Base-by-base conservation (phyloP, 140 eudicot genomes). In the Cichorium intybus region DNA sequence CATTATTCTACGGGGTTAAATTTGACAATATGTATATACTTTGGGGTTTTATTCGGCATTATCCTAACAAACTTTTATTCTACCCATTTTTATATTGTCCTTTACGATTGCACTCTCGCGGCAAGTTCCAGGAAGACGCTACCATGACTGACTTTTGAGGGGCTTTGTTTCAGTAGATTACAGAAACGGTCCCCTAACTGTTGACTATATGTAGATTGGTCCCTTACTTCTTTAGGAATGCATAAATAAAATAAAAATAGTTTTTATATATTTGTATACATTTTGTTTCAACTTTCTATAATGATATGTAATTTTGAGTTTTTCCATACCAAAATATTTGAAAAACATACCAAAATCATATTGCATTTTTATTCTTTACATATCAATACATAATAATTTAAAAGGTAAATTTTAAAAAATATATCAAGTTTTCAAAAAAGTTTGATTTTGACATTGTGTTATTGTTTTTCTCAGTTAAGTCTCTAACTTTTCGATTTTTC, bases 41-140 rank as follows among this genome's bases (percentile, higher is more conserved):
- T 28, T 56, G 23, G 62, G 62, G 41, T 2, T 28, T 56, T 27
- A 9, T 5, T 56, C 3, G 24, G 8, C 62, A 27, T 28, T 16
- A 3, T 11, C 24, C n/a, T 28, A 28, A 56, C 62, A 28, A 56
- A 56, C 62, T 8, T 12, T 15, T 56, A 53, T 53, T 53, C 31
- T 53, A 53, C 33, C 31, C 11, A 21, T 53, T 21, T 51, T 21
- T 21, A 1, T 23, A 52, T 52, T 12, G 59, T 52, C 59, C 26
- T 52, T 52, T 52, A 52, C 59, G 33, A 15, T 52, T 52, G 27
- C 59, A 52, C 28, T 52, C 31, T 52, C 59, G 2, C 29, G 59
- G 59, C 31, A 52, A 52, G 29, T 52, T 52, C 59, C 59, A 21
- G 29, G 59, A 23, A 52, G 18, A 52, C 33, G 34, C 59, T 24